Percentiles rank a stretch among this genome's conserved stretches.
Conservation (phyloP, 306 rosid species). For the Coriaria nepalensis region DNA sequence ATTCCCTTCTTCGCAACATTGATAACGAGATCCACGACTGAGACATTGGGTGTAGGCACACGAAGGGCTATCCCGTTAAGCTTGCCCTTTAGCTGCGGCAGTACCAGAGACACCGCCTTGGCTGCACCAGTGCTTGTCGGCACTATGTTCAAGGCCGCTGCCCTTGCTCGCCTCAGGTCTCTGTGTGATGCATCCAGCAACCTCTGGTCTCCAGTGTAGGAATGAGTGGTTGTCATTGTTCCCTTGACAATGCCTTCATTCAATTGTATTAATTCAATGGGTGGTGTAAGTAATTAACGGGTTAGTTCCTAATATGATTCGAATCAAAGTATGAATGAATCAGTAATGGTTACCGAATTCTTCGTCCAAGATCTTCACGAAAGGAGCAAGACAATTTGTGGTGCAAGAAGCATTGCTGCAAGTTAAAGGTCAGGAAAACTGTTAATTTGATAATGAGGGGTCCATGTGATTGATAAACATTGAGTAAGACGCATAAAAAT, state of each 20-base stretch:
- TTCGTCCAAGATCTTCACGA: constrained; percentile 81
- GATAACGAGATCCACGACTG: constrained; percentile 85
- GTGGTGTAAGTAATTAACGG: background rate
- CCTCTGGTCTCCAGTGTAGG: constrained; percentile 99
- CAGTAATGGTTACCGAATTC: constrained; percentile 55
- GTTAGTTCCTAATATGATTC: background rate
- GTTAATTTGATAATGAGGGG: too few relatives aligned
- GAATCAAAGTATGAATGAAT: background rate
- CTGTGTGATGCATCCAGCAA: constrained; percentile 96
- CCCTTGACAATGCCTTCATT: constrained; percentile 86
- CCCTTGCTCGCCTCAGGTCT: constrained; percentile 91
- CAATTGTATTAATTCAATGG: constrained; percentile 1
- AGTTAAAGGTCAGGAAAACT: too few relatives aligned
- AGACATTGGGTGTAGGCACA: constrained; percentile 93
- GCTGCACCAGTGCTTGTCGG: constrained; percentile 99
- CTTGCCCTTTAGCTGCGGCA: constrained; percentile 92
- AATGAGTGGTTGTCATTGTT: constrained; percentile 99
- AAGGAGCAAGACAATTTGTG: constrained; percentile 95
- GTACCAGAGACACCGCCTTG: constrained; percentile 86
- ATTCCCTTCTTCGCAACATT: constrained; percentile 83
- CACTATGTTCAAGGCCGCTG: constrained; percentile 93
- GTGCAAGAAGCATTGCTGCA: constrained; percentile 97
- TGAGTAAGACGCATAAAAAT: background rate
- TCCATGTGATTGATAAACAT: background rate
- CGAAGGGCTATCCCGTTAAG: constrained; percentile 95